These are phyloP conservation scores for Hebeloma cylindrosporum DNA, from an alignment of 768 basidiomycete species.

Conservation along the genomic window DNA sequence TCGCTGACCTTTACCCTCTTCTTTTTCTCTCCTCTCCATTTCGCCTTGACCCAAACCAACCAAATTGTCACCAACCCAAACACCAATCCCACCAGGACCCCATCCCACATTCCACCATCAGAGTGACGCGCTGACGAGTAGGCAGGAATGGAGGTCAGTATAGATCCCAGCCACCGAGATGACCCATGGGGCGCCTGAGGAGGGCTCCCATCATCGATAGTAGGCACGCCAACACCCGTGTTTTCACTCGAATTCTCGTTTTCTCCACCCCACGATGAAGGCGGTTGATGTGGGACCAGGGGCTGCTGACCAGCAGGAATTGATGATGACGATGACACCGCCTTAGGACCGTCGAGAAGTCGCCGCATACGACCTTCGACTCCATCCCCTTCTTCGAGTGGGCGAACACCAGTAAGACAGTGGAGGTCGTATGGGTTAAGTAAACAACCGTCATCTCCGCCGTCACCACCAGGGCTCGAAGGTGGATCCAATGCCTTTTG, in stretches of 20 bases:
- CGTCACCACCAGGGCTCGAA: neutral
- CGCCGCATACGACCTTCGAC: conserved; percentile 43
- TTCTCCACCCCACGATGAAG: neutral
- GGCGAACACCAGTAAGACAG: conserved; percentile 64
- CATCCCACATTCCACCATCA: conserved; percentile 13
- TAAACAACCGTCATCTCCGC: conserved; percentile 15
- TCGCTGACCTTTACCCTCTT: neutral
- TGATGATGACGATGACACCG: too few species aligned
- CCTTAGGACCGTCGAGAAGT: conserved; percentile 56
- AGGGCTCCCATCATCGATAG: too few species aligned
- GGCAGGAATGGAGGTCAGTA: neutral
- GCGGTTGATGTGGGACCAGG: conserved; percentile 7
- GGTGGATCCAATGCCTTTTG: conserved; percentile 1
- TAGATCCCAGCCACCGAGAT: conserved; percentile 1
- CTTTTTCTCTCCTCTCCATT: conserved; percentile 7
- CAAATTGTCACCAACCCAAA: conserved; percentile 11
- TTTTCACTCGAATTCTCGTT: conserved; percentile 6
- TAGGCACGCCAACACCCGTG: conserved; percentile 5
- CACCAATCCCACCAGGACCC: conserved; percentile 3
- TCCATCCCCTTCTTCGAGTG: conserved; percentile 52
- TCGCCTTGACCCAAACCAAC: conserved; percentile 11
- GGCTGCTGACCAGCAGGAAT: conserved; percentile 15
- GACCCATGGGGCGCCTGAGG: too few species aligned
- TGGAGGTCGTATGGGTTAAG: conserved; percentile 27
- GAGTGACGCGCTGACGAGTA: too few species aligned